Evolutionary conservation across 228 moss, liverwort and hornwort species (phyloP).

Genomic region (Sphagnum magellanicum): DNA sequence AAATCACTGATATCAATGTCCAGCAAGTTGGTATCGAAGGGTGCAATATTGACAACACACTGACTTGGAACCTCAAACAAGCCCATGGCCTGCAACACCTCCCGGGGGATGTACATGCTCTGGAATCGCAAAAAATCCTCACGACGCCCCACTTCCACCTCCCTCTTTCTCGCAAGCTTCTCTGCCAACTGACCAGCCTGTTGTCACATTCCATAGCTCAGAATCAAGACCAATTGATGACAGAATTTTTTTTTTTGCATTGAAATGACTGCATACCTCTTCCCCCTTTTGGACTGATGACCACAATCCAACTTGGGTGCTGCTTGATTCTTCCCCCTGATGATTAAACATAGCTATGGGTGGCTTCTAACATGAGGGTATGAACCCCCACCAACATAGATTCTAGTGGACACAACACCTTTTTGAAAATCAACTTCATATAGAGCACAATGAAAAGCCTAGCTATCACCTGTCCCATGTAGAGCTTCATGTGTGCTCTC

Average conservation of each 20-base stretch:
- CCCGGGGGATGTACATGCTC: slow-evolving; percentile 70
- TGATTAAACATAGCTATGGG: too few species aligned
- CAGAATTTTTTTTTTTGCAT: too few species aligned
- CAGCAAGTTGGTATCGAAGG: slow-evolving; percentile 77
- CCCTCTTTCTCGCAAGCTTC: slow-evolving; percentile 92
- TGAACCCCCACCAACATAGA: too few species aligned
- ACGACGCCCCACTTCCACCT: slow-evolving; percentile 75
- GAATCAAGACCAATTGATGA: too few species aligned
- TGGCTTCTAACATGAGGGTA: too few species aligned
- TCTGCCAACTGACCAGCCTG: slow-evolving; percentile 96
- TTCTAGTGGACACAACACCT: too few species aligned
- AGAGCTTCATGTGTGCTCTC: slow-evolving; percentile 88
- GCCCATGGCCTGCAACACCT: slow-evolving; percentile 80
- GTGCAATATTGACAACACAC: slow-evolving; percentile 96
- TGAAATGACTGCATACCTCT: too few species aligned
- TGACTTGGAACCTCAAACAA: slow-evolving; percentile 91
- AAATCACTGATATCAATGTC: slow-evolving; percentile 85
- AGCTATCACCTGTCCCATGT: slow-evolving; percentile 71
- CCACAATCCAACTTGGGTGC: too few species aligned
- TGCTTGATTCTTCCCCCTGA: too few species aligned
- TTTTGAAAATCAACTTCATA: too few species aligned
- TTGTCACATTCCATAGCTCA: neutral
- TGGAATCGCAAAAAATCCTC: slow-evolving; percentile 81
- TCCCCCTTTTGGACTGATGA: too few species aligned
- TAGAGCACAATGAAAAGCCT: too few species aligned